Conservation (phyloP, 148 eudicot species). For the Rhododendron griersonianum region DNA sequence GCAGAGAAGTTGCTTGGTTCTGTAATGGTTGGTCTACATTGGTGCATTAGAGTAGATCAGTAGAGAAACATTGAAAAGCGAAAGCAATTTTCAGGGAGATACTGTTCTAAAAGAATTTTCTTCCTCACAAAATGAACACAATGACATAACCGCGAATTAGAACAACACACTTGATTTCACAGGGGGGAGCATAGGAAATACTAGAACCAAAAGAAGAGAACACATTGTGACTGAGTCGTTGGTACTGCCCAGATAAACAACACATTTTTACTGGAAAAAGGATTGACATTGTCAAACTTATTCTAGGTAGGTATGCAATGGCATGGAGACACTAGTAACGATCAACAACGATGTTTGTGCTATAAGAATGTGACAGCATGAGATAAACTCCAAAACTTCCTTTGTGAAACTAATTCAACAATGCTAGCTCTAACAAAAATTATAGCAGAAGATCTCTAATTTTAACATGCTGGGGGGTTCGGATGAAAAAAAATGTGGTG, state of each 20-base stretch:
- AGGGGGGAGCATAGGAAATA: background rate
- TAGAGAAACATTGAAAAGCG: background rate
- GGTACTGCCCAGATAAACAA: background rate
- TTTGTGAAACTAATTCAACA: conserved; percentile 4
- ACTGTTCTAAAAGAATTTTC: background rate
- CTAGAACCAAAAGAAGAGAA: background rate
- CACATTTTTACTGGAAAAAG: background rate
- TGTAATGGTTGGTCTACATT: background rate
- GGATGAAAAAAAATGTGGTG: background rate
- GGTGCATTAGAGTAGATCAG: background rate
- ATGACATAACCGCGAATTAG: background rate
- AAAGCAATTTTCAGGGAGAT: background rate
- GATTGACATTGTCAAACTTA: background rate
- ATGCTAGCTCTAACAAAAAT: background rate
- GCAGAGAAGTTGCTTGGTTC: background rate
- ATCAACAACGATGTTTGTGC: background rate
- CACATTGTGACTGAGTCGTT: background rate
- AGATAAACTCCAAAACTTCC: background rate
- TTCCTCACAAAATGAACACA: background rate
- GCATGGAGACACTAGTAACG: background rate
- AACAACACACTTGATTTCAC: background rate
- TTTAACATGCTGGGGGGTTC: background rate
- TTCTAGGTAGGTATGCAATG: background rate
- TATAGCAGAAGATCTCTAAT: background rate
- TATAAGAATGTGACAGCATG: background rate